Percentiles rank a stretch among this genome's conserved stretches.
Evolutionary conservation across 768 basidiomycete species (phyloP).

Genomic region (Tulasnella sp.): DNA sequence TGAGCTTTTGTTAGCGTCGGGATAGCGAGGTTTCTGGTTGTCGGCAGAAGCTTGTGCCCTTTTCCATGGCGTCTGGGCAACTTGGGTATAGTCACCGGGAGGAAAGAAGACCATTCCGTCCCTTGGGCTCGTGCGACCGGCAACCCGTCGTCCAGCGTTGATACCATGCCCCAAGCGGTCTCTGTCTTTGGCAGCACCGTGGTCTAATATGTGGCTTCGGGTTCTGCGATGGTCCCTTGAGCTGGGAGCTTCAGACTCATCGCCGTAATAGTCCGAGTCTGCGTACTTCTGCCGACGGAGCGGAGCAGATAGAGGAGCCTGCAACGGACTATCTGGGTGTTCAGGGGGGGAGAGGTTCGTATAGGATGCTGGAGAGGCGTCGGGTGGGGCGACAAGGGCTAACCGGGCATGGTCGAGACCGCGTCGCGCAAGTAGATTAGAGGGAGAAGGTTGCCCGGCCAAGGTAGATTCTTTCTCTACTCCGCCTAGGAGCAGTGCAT

Average conservation of each 20-base stretch:
- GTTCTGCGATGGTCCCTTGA: slow-evolving; percentile 3
- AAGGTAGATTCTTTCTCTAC: too few relatives aligned
- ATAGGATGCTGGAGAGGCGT: slow-evolving; percentile 2
- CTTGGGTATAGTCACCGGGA: neutral
- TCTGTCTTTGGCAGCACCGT: neutral
- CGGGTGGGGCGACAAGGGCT: slow-evolving; percentile 11
- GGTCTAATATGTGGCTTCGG: neutral
- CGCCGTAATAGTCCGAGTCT: neutral
- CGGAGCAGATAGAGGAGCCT: slow-evolving; percentile 2
- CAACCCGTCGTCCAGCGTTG: neutral
- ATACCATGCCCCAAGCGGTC: neutral
- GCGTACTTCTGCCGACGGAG: neutral
- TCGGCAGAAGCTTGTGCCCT: neutral
- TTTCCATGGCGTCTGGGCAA: neutral
- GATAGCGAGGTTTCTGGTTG: neutral
- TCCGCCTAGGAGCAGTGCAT: too few relatives aligned
- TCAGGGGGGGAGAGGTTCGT: slow-evolving; percentile 10
- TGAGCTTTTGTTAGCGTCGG: neutral
- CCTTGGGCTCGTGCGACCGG: neutral
- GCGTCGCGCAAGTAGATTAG: neutral
- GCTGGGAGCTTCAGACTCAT: neutral
- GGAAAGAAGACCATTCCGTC: neutral
- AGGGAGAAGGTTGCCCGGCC: neutral
- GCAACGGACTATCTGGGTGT: neutral
- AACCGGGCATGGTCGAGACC: slow-evolving; percentile 7